Base-by-base conservation (phyloP, 2,329 filamentous ascomycete genomes). In the Ophiostoma perfectum region DNA sequence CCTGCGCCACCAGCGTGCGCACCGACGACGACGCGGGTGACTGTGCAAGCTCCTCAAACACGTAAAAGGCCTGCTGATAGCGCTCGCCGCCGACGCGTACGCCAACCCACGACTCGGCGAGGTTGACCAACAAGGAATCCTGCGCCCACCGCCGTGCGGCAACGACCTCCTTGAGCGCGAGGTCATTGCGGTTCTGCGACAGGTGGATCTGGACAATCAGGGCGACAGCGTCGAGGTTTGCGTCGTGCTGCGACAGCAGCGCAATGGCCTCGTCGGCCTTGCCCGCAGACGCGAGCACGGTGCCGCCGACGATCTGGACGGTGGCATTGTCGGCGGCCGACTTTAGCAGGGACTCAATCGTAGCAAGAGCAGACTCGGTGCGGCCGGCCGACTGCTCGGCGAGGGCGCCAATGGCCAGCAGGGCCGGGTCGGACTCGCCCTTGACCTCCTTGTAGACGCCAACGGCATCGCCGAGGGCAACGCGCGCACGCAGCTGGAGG, bases 1-100 rank as follows among this genome's bases (percentile, higher is more conserved):
- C 94, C 80, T 98, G 95, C 27, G 92, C 89, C 70, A 97, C 87
- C 68, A 97, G 85, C 18, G 87, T 90, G 73, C 88, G 84, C 66
- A 89, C 84, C 16, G 91, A 91, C 65, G 92, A 88, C 18, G 91
- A 93, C 44, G 91, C 88, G 2, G 93, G 90, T 41, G 91, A 89
- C 76, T 96, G 92, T 4, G 95, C 94, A 65, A 98, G 86, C 79
- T 99, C 95, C 80, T 98, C 94, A 75, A 92, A 98, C 70, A 98
- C 94, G 82, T 99, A 98, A 80, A 96, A 98, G 18, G 94, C 90
- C 76, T 95, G 91, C 76, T 98, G 95, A 80, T 98, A 98, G 78
- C 92, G 95, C 74, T 97, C 93, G 73, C 93, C 93, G 75, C 94
- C 94, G 79, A 94, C 82, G 78, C 95, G 85, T 78, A 98, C 79